Conservation (phyloP, 2,329 filamentous ascomycete genomes). For the Phaeoacremonium minimum region DNA sequence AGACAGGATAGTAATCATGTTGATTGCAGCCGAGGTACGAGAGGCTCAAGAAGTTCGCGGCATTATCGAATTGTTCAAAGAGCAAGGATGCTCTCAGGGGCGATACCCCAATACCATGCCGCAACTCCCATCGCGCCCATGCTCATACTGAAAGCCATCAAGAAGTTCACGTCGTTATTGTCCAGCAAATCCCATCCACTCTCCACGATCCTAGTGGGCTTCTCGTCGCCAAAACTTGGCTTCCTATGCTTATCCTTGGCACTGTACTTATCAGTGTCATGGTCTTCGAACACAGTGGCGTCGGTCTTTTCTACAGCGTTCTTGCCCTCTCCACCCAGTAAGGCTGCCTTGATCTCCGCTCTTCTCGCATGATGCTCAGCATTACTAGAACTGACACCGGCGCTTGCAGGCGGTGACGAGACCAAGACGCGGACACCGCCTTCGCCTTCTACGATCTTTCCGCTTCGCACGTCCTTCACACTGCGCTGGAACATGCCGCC, state of each 20-base stretch:
- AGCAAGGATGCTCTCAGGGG: slow-evolving; percentile 37
- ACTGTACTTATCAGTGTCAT: slow-evolving; percentile 39
- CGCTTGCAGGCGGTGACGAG: slow-evolving; percentile 22
- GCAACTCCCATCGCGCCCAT: slow-evolving; percentile 67
- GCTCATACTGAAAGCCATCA: slow-evolving; percentile 85
- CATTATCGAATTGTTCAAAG: slow-evolving; percentile 14
- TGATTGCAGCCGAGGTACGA: no score
- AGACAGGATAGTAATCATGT: not conserved
- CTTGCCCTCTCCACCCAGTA: slow-evolving; percentile 38
- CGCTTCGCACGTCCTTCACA: slow-evolving; percentile 76
- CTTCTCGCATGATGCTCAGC: slow-evolving; percentile 24
- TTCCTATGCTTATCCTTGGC: slow-evolving; percentile 42
- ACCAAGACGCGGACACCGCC: slow-evolving; percentile 44
- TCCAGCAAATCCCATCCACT: slow-evolving; percentile 72
- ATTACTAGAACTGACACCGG: slow-evolving; percentile 12
- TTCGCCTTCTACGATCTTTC: slow-evolving; percentile 82
- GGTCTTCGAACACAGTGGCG: slow-evolving; percentile 15
- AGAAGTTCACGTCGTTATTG: slow-evolving; percentile 92
- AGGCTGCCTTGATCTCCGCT: slow-evolving; percentile 32
- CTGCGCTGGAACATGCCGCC: slow-evolving; percentile 82
- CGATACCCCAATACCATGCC: slow-evolving; percentile 56
- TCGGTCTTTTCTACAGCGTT: slow-evolving; percentile 32
- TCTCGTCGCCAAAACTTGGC: slow-evolving; percentile 48
- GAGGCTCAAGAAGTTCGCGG: not conserved
- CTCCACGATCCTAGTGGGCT: slow-evolving; percentile 60